A percentile compares a stretch with the other conserved stretches of the same genome.
These are phyloP conservation scores for Prunus dulcis DNA, from an alignment of 306 rosid genomes.

Conservation along the genomic window DNA sequence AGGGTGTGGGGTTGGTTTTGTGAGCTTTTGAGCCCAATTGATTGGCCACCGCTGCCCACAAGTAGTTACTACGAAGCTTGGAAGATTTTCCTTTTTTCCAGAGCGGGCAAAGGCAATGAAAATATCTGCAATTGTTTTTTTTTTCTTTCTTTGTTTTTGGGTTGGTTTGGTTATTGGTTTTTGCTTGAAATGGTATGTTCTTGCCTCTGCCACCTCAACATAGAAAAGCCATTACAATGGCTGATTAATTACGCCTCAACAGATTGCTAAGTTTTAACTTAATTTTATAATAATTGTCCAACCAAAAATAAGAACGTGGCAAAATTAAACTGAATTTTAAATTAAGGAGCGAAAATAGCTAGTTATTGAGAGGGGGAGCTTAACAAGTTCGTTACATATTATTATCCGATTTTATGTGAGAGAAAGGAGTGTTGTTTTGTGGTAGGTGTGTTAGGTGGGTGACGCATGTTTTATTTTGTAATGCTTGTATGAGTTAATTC, in stretches of 20 bases:
- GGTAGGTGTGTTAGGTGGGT: not conserved
- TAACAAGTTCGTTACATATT: not conserved
- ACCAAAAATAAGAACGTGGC: not conserved
- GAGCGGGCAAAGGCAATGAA: not conserved
- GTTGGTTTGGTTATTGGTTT: not conserved
- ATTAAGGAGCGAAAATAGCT: not conserved
- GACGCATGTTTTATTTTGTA: not conserved
- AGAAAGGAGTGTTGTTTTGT: not conserved
- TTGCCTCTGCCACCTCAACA: not conserved
- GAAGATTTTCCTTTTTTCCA: not conserved
- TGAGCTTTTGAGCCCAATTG: not conserved
- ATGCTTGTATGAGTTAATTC: not conserved
- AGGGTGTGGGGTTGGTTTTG: not conserved
- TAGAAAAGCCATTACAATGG: not conserved
- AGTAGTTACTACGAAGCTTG: not conserved
- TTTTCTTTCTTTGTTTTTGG: not conserved
- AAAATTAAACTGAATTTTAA: too few relatives aligned
- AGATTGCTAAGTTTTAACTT: not conserved
- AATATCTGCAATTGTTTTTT: not conserved
- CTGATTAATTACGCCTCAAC: not conserved
- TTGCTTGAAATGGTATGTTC: not conserved
- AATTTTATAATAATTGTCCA: not conserved
- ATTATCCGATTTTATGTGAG: not conserved
- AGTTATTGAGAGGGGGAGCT: not conserved
- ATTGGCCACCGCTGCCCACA: constrained; percentile 2